These are phyloP conservation scores for Talaromyces islandicus DNA, from an alignment of 2,329 filamentous ascomycete species.

Conservation along the genomic window DNA sequence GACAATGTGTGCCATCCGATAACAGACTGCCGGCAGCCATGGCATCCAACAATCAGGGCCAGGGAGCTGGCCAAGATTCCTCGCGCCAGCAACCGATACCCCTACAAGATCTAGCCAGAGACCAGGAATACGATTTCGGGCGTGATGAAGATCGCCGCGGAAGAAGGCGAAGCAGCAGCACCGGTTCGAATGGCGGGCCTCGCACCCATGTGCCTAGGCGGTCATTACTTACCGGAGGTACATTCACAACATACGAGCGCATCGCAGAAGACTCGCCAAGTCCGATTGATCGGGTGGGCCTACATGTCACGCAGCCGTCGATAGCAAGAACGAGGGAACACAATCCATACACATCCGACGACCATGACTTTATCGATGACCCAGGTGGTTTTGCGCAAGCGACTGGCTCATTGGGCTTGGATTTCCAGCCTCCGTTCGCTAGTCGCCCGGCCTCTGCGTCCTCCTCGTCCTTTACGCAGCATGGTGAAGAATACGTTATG, in stretches of 20 bases:
- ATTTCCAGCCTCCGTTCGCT: constrained; percentile 25
- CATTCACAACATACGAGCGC: constrained; percentile 46
- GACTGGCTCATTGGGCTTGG: constrained; percentile 37
- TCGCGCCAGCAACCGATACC: constrained; percentile 56
- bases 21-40: constrained; percentile 32
- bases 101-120: constrained; percentile 55
- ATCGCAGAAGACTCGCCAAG: constrained; percentile 49
- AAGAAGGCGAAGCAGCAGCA: constrained; percentile 21
- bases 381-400: constrained; percentile 36
- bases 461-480: constrained; percentile 15
- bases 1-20: constrained; percentile 36
- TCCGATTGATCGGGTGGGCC: constrained; percentile 25
- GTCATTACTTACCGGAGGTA: constrained; percentile 34
- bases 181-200: constrained; percentile 29
- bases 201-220: constrained; percentile 34
- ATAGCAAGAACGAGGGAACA: constrained; percentile 17
- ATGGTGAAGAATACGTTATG: constrained; percentile 20
- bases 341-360: constrained; percentile 17
- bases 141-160: constrained; percentile 23
- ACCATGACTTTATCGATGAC: constrained; percentile 24
- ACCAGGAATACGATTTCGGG: constrained; percentile 22
- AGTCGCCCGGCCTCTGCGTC: constrained; percentile 13
- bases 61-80: constrained; percentile 18
- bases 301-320: constrained; percentile 18
- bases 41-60: constrained; percentile 30